Conservation (phyloP, 139 green algal species). For the Tetraselmis chui region DNA sequence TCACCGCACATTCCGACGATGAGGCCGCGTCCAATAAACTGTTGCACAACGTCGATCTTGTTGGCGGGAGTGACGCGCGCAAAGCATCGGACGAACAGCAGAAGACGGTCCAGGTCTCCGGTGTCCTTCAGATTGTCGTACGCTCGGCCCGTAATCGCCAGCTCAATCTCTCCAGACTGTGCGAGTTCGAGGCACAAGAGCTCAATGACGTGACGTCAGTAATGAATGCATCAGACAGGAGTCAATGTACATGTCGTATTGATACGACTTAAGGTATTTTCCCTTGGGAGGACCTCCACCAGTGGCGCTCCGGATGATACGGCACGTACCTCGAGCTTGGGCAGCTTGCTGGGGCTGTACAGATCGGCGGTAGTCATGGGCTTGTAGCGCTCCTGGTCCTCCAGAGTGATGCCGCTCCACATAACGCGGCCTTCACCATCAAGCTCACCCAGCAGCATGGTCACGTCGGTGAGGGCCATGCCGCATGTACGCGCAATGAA, state of each 20-base stretch:
- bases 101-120: constrained; percentile 7
- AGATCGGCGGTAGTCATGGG: background rate
- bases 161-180: background rate
- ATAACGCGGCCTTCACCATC: background rate
- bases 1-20: constrained; percentile 19
- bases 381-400: background rate
- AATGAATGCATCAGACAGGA: too few species aligned
- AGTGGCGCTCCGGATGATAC: too few species aligned
- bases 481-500: constrained; percentile 10
- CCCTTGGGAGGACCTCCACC: too few species aligned
- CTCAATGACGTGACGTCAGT: too few species aligned
- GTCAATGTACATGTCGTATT: too few species aligned
- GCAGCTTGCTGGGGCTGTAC: background rate
- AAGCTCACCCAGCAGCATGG: constrained; percentile 11
- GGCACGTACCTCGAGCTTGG: background rate
- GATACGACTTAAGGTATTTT: too few species aligned
- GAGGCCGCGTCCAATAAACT: constrained; percentile 1
- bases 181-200: too few species aligned
- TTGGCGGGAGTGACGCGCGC: constrained; percentile 7
- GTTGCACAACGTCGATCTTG: constrained; percentile 12
- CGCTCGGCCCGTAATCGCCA: constrained; percentile 11
- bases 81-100: constrained; percentile 13
- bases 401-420: background rate
- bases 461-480: background rate
- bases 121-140: constrained; percentile 8